Conservation (phyloP, 164 flowering plant genomes). For the Euptelea pleiosperma region DNA sequence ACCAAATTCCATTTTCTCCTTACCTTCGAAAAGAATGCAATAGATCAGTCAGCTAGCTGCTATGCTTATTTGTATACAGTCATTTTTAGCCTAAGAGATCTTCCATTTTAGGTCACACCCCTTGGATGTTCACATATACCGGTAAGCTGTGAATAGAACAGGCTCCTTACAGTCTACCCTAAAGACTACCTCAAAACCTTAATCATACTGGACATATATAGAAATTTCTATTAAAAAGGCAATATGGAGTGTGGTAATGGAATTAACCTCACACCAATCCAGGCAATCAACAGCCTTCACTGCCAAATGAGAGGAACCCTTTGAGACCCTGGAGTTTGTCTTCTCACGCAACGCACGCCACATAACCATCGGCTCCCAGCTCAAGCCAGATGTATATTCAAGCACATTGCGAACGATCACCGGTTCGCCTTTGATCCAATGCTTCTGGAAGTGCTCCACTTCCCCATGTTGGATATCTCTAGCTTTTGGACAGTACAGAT, state of each 20-base stretch:
- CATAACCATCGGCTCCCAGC: conserved; percentile 99
- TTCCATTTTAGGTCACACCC: background rate
- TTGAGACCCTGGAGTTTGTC: conserved; percentile 17
- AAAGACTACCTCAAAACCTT: too few species aligned
- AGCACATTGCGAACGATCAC: conserved; percentile 78
- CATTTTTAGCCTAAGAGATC: too few species aligned
- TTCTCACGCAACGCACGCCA: conserved; percentile 84
- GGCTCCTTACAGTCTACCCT: too few species aligned
- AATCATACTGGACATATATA: too few species aligned
- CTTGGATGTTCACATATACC: background rate
- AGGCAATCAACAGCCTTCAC: conserved; percentile 68
- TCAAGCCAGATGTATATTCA: conserved; percentile 60
- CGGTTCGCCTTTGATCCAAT: conserved; percentile 86
- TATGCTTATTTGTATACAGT: too few species aligned
- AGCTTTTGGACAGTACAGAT: conserved; percentile 64
- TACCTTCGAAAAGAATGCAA: too few species aligned
- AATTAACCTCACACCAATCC: conserved; percentile 70
- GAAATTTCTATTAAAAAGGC: background rate
- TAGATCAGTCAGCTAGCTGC: too few species aligned
- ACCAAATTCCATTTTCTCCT: too few species aligned
- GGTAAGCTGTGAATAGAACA: background rate
- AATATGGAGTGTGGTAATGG: background rate
- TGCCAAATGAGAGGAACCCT: conserved; percentile 27
- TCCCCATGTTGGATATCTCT: conserved; percentile 42
- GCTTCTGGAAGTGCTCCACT: conserved; percentile 74